Conservation (phyloP, 306 rosid genomes). For the Fagus sylvatica region DNA sequence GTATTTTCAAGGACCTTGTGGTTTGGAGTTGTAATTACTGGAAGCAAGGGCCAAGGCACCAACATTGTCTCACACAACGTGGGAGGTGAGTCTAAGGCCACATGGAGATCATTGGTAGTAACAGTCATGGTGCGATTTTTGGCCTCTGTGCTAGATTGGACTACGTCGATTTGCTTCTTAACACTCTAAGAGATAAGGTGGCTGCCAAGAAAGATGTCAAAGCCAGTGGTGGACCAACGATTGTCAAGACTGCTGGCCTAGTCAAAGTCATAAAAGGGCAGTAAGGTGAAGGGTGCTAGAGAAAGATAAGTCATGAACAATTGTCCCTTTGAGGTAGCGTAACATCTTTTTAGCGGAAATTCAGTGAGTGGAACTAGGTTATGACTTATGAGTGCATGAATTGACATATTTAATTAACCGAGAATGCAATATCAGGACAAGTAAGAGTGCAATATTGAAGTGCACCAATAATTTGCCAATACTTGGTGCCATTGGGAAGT, state of each 20-base stretch:
- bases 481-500: background rate
- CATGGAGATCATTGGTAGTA: no score
- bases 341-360: background rate
- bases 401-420: background rate
- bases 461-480: background rate
- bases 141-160: background rate
- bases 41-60: background rate
- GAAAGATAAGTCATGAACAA: background rate
- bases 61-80: background rate
- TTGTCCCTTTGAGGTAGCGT: background rate
- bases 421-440: no score
- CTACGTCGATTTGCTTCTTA: background rate
- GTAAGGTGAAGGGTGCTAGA: background rate
- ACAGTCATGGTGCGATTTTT: background rate
- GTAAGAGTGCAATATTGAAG: background rate
- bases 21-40: no score
- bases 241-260: background rate
- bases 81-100: background rate
- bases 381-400: background rate
- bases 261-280: background rate
- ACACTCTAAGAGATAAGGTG: background rate
- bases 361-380: background rate
- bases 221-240: background rate
- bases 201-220: background rate
- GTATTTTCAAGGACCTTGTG: no score